Percentiles rank a stretch among this genome's conserved stretches.
Evolutionary conservation across 768 basidiomycete species (phyloP).

Genomic region (Panellus pusillus): DNA sequence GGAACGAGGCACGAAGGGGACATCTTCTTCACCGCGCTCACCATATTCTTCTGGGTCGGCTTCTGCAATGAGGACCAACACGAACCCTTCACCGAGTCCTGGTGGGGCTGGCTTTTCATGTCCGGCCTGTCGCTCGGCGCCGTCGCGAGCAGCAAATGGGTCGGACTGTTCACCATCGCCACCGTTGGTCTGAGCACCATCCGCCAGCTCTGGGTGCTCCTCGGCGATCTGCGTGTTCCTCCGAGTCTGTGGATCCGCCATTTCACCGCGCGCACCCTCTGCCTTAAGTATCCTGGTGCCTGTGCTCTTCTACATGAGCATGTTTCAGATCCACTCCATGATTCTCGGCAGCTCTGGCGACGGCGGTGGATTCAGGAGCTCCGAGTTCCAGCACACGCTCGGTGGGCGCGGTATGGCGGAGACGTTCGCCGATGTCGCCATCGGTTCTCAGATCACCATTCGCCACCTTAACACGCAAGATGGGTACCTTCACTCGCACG

Average conservation of each 20-base stretch:
- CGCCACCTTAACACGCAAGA: constrained; percentile 97
- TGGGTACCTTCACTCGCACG: constrained; percentile 96
- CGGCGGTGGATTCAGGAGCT: constrained; percentile 99
- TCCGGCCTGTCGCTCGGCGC: constrained; percentile 85
- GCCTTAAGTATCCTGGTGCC: constrained; percentile 89
- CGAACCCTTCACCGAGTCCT: constrained; percentile 59
- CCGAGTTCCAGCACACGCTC: constrained; percentile 96
- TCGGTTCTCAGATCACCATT: constrained; percentile 81
- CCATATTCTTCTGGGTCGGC: constrained; percentile 81
- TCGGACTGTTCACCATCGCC: constrained; percentile 96
- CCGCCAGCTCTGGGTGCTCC: constrained; percentile 82
- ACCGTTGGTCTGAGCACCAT: constrained; percentile 87
- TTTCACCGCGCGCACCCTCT: constrained; percentile 86
- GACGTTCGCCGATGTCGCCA: constrained; percentile 86
- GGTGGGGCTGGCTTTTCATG: too few species aligned
- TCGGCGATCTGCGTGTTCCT: constrained; percentile 82
- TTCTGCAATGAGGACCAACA: constrained; percentile 92
- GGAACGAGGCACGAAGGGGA: constrained; percentile 11
- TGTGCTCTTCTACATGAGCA: constrained; percentile 87
- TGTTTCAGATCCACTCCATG: constrained; percentile 95
- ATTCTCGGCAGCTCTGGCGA: constrained; percentile 90
- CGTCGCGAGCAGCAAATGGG: constrained; percentile 96
- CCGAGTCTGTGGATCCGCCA: constrained; percentile 78
- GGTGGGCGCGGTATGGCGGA: constrained; percentile 88
- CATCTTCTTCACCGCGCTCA: constrained; percentile 95